phyloP scores from a whole-genome alignment of 805 yeast species.

The Geotrichum ghanense region DNA sequence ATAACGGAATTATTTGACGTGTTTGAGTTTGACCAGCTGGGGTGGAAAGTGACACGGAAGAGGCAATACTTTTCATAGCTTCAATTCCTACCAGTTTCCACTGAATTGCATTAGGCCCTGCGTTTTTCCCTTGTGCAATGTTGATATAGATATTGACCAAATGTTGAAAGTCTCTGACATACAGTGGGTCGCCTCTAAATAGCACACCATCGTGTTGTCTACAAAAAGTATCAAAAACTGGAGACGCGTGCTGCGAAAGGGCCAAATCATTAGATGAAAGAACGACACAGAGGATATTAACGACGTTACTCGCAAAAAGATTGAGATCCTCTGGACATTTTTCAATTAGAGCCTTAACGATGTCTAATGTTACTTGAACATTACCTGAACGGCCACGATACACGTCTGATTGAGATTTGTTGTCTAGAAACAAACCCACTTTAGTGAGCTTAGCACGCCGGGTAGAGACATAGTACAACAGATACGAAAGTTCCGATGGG shows the following conservation, averaged over 20 bases:
- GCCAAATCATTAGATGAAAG: slow-evolving; percentile 48
- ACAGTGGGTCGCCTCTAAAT: slow-evolving; percentile 52
- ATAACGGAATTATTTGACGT: slow-evolving; percentile 16
- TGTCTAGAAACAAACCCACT: slow-evolving; percentile 58
- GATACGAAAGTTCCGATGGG: slow-evolving; percentile 79
- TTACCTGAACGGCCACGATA: slow-evolving; percentile 61
- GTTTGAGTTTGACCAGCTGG: slow-evolving; percentile 20
- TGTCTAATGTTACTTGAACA: slow-evolving; percentile 66
- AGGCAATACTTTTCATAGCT: slow-evolving; percentile 30
- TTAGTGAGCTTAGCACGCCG: slow-evolving; percentile 82
- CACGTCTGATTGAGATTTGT: slow-evolving; percentile 50
- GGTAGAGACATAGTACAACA: slow-evolving; percentile 82
- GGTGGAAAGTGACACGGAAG: slow-evolving; percentile 25
- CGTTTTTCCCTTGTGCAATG: slow-evolving; percentile 3
- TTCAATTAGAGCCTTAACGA: slow-evolving; percentile 55
- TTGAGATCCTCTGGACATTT: slow-evolving; percentile 77
- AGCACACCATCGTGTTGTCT: slow-evolving; percentile 46
- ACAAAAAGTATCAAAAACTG: slow-evolving; percentile 30
- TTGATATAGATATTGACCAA: slow-evolving; percentile 15
- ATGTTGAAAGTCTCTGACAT: slow-evolving; percentile 36
- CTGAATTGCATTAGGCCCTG: slow-evolving; percentile 11
- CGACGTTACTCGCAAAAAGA: slow-evolving; percentile 61
- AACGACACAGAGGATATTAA: slow-evolving; percentile 44
- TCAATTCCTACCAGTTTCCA: slow-evolving; percentile 28
- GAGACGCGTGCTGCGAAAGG: slow-evolving; percentile 34